Evolutionary conservation across 768 basidiomycete species (phyloP).

Genomic region (Lentinula edodes): DNA sequence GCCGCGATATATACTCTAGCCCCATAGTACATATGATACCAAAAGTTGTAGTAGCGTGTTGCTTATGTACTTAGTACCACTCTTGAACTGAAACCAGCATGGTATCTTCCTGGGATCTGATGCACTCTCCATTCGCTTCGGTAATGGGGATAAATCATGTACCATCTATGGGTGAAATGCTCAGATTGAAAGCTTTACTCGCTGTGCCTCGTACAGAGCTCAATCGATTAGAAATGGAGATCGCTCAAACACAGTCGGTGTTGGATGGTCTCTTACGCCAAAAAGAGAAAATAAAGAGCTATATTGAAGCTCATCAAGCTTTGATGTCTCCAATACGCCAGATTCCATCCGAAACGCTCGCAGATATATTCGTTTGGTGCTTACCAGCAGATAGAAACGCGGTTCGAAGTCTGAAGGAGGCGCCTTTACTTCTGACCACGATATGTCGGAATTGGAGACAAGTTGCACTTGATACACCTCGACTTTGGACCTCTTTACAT

Average conservation of each 20-base stretch:
- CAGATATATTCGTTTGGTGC: conserved; percentile 22
- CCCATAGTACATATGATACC: no score
- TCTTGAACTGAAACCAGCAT: no score
- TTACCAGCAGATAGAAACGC: conserved; percentile 13
- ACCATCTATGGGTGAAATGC: not conserved
- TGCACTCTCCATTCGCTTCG: not conserved
- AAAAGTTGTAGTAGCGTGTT: no score
- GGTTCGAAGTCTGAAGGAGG: conserved; percentile 14
- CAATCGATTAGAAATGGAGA: not conserved
- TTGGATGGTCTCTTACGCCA: not conserved
- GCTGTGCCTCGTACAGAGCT: not conserved
- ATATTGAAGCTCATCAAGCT: conserved; percentile 16
- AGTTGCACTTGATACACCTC: conserved; percentile 17
- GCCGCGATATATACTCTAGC: no score
- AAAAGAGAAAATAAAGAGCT: not conserved
- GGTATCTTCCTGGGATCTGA: no score
- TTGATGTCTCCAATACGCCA: conserved; percentile 19
- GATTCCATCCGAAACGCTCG: conserved; percentile 19
- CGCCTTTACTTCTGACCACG: conserved; percentile 19
- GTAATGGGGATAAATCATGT: not conserved
- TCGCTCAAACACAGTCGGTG: not conserved
- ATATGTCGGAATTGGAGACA: conserved; percentile 23
- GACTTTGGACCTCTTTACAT: conserved; percentile 21
- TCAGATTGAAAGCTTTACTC: not conserved
- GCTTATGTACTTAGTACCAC: no score